Conservation (phyloP, 345 rosid species). For the Syzygium aromaticum region DNA sequence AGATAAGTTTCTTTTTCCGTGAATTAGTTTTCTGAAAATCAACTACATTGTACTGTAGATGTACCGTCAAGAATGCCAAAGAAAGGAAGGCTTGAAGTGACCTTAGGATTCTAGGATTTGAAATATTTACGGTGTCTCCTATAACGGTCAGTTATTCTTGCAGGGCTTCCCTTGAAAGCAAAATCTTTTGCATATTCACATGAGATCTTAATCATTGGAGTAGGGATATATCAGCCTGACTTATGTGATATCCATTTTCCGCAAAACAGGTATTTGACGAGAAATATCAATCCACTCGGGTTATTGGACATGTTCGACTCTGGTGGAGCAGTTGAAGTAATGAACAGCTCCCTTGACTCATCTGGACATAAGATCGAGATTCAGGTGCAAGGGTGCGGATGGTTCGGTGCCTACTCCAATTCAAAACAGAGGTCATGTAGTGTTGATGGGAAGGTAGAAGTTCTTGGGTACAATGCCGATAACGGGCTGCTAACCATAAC, state of each 20-base stretch:
- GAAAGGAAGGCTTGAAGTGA: constrained; percentile 21
- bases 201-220: neutral
- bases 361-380: constrained; percentile 13
- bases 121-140: constrained; percentile 41
- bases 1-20: neutral
- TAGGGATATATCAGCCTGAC: neutral
- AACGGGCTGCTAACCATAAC: constrained; percentile 37
- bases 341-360: constrained; percentile 7
- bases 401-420: constrained; percentile 47
- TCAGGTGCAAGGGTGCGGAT: constrained; percentile 35
- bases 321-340: constrained; percentile 42
- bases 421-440: constrained; percentile 31
- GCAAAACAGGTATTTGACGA: constrained; percentile 22
- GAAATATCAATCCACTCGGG: constrained; percentile 17
- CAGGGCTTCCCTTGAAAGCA: neutral
- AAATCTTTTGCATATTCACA: neutral
- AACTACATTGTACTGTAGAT: constrained; percentile 11
- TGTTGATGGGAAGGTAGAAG: constrained; percentile 28
- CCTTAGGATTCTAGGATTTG: constrained; percentile 29
- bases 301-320: constrained; percentile 18
- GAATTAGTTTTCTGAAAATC: neutral
- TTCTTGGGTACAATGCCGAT: constrained; percentile 24
- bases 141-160: constrained; percentile 25
- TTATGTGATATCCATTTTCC: neutral
- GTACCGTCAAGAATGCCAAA: constrained; percentile 18